Base-by-base conservation (phyloP, 805 yeast genomes). In the Starmera amethionina region DNA sequence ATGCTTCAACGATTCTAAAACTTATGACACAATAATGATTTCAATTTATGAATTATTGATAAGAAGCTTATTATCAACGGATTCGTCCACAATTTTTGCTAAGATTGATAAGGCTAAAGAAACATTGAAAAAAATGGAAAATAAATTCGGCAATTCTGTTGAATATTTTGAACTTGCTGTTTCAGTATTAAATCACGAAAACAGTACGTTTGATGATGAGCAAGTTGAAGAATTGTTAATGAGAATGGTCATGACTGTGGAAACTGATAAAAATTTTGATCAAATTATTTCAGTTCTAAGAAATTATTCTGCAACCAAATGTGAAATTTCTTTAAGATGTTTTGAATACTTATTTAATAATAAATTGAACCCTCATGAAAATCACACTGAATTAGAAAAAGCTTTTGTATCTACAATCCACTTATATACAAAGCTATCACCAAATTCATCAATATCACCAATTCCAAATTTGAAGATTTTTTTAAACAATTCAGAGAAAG, bases 331-430 rank as follows among this genome's bases (percentile, higher is more conserved):
- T 0, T 44, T 60, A 11, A 54, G 50, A 8, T 62, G 68, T 33
- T 46, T 62, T 16, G 61, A 62, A 31, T 64, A 61, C 43, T 39
- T 65, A 1, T 56, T 66, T 14, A 50, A 51, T 2, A 63, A 62
- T 39, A 60, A 57, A 32, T 14, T 63, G 4, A 46, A 58, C 15
- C 55, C 59, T 4, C 27, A 39, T 4, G 39, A 38, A 3, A 56
- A 63, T 30, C 56, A 49, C n/a, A 43, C 48, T 6, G 36, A 33
- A 1, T 30, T 51, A 10, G 59, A 56, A 34, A 42, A 44, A 42
- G 13, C 50, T 14, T 37, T 58, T 9, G 33, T 55, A 13, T 62
- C 63, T 9, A 53, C 52, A 35, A 31, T 56, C 3, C 51, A 65
- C 46, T 46, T 63, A 1, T 41, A 55, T 14, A 45, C 55, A 34